Base-by-base conservation (phyloP, 2,329 filamentous ascomycete genomes). In the Mycogone perniciosa region DNA sequence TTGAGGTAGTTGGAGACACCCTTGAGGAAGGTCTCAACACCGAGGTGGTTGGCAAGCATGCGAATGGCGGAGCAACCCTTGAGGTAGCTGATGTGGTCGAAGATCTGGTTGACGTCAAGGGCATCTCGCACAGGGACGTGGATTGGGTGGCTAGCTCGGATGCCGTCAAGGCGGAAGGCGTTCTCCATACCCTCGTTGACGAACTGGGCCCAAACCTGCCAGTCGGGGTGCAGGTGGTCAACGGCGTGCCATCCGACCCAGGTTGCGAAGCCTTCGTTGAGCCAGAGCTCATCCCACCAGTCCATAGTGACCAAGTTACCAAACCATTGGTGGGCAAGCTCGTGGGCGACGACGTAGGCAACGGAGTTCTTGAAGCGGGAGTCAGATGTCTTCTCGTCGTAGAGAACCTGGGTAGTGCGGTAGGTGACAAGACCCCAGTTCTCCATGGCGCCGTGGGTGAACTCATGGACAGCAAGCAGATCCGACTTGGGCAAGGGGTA, bases 341-440 rank as follows among this genome's bases (percentile, higher is more conserved):
- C 93, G 70, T 99, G 93, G n/a, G 93, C 92, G 46, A 97, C 91
- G 51, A 97, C 91, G 63, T 99, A 97, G 31, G 93, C 93, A 56
- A 99, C 87, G 35, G 91, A 81, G 68, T 96, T 96, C 70, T 90
- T 91, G 73, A 92, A 96, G 57, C 85, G 84, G 39, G 88, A 84
- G 66, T 96, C 92, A 0, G 92, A 96, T 44, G 86, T 88, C 66
- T 89, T 84, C 67, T 95, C 89, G 62, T 99, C 92, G 64, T 93
- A 99, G n/a, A 99, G 79, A 30, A 99, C 86, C 46, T 93, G 91
- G 8, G 92, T 97, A 8, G 92, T 95, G 58, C 90, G 82, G 73
- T 97, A 99, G 31, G 93, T 97, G 52, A 99, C 89, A 48, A 99
- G 77, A 59, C 91, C 91, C 91, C 91, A 96, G 67, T 95, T 95